These are phyloP conservation scores for Vararia minispora DNA, from an alignment of 768 basidiomycete genomes.

Conservation along the genomic window DNA sequence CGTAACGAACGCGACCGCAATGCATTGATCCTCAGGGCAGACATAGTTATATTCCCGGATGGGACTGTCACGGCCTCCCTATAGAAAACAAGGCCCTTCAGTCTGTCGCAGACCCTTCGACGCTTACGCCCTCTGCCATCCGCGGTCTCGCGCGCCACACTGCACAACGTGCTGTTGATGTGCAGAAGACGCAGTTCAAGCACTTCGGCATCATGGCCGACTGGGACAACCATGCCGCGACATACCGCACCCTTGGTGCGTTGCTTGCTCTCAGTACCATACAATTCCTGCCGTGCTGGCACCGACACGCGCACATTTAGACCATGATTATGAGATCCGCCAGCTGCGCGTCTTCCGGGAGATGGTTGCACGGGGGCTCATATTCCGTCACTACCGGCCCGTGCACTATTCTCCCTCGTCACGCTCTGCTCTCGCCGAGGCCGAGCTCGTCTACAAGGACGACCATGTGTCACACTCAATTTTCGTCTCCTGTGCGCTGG, in stretches of 20 bases:
- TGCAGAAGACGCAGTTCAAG: constrained; percentile 71
- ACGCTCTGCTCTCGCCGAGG: constrained; percentile 87
- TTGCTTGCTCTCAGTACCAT: constrained; percentile 5
- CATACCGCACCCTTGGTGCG: constrained; percentile 81
- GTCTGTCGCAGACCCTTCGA: constrained; percentile 49
- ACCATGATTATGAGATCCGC: constrained; percentile 78
- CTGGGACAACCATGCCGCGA: constrained; percentile 53
- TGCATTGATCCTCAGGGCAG: background rate
- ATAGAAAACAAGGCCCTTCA: constrained; percentile 92
- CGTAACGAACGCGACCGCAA: constrained; percentile 19
- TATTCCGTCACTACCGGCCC: constrained; percentile 80
- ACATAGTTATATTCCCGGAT: constrained; percentile 82
- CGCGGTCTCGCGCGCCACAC: constrained; percentile 61
- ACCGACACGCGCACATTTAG: constrained; percentile 26
- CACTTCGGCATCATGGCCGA: constrained; percentile 88
- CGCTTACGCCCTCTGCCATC: constrained; percentile 48
- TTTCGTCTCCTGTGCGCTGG: constrained; percentile 72
- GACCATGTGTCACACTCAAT: constrained; percentile 82
- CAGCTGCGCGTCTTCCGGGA: constrained; percentile 76
- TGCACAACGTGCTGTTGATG: constrained; percentile 60
- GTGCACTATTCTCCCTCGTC: constrained; percentile 95
- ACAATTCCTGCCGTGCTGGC: background rate
- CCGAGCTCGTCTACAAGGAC: constrained; percentile 85
- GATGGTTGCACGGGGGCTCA: constrained; percentile 73
- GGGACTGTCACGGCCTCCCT: constrained; percentile 97